Conservation (phyloP, 1,139 yeast species). For the Pichia sp. region DNA sequence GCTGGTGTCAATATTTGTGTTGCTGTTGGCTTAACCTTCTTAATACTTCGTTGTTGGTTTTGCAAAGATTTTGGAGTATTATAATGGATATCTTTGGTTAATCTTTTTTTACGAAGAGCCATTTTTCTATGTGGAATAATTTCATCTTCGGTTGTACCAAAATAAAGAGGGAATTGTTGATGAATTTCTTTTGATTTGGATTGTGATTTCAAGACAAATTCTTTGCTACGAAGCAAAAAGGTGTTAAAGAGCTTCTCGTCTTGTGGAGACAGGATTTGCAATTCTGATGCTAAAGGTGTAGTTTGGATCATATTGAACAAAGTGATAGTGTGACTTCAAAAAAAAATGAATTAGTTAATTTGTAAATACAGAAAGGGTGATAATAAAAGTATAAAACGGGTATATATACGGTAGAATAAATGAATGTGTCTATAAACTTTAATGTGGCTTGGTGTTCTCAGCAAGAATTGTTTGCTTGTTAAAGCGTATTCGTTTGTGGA, state of each 20-base stretch:
- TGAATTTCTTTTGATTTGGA: conserved; percentile 14
- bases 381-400: too few relatives aligned
- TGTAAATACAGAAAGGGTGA: too few relatives aligned
- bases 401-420: too few relatives aligned
- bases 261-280: conserved; percentile 5
- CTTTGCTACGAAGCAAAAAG: conserved; percentile 18
- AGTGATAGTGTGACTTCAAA: too few relatives aligned
- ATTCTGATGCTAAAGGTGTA: too few relatives aligned
- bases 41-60: conserved; percentile 6
- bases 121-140: conserved; percentile 22
- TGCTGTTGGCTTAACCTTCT: not conserved
- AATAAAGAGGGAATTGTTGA: conserved; percentile 25
- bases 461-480: too few relatives aligned
- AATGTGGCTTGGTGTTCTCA: too few relatives aligned
- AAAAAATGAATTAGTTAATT: too few relatives aligned
- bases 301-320: not conserved
- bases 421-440: too few relatives aligned
- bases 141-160: conserved; percentile 29
- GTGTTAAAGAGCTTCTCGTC: conserved; percentile 22
- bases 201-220: conserved; percentile 15
- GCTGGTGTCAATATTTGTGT: not conserved
- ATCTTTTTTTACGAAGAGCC: conserved; percentile 21
- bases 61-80: conserved; percentile 13
- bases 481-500: too few relatives aligned
- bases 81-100: conserved; percentile 16